Percentiles rank a stretch among this genome's conserved stretches.
phyloP scores from a whole-genome alignment of 371 early-diverging fungal genomes.

The Polyrhizophydium stewartii region DNA sequence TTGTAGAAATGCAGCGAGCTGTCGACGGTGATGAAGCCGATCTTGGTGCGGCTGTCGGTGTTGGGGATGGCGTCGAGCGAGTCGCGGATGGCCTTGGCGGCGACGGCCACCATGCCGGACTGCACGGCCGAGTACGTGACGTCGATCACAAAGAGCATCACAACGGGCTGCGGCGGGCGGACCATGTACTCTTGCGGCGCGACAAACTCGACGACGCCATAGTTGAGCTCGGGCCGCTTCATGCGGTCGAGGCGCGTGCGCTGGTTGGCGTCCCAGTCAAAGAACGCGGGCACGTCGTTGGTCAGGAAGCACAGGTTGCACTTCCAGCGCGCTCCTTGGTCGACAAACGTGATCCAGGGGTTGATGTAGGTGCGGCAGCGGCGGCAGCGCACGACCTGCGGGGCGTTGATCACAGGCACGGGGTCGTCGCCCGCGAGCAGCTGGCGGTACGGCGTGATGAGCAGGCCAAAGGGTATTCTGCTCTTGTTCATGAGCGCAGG shows the following conservation, averaged over 20 bases:
- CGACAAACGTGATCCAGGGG: conserved; percentile 89
- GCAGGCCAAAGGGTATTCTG: conserved; percentile 80
- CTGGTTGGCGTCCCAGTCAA: conserved; percentile 83
- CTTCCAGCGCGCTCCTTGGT: conserved; percentile 91
- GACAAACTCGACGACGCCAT: conserved; percentile 87
- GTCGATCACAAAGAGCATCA: conserved; percentile 89
- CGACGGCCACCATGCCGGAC: conserved; percentile 62
- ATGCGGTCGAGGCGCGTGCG: conserved; percentile 79
- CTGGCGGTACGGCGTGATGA: conserved; percentile 76
- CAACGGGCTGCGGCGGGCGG: conserved; percentile 90
- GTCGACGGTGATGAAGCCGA: conserved; percentile 90
- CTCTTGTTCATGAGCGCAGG: conserved; percentile 76
- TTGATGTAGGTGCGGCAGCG: conserved; percentile 95
- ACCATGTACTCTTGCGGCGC: conserved; percentile 95
- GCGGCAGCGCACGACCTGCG: conserved; percentile 86
- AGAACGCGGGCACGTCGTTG: conserved; percentile 87
- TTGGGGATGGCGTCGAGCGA: conserved; percentile 86
- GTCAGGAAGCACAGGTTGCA: conserved; percentile 91
- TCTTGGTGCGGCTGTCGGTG: conserved; percentile 77
- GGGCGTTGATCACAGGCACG: conserved; percentile 80
- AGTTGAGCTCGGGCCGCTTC: conserved; percentile 79
- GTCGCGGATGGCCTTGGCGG: conserved; percentile 75
- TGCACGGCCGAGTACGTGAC: conserved; percentile 85
- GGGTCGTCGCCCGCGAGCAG: conserved; percentile 36
- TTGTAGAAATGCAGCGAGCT: conserved; percentile 87